Base-by-base conservation (phyloP, 2,329 filamentous ascomycete genomes). In the Coniochaeta hoffmannii region DNA sequence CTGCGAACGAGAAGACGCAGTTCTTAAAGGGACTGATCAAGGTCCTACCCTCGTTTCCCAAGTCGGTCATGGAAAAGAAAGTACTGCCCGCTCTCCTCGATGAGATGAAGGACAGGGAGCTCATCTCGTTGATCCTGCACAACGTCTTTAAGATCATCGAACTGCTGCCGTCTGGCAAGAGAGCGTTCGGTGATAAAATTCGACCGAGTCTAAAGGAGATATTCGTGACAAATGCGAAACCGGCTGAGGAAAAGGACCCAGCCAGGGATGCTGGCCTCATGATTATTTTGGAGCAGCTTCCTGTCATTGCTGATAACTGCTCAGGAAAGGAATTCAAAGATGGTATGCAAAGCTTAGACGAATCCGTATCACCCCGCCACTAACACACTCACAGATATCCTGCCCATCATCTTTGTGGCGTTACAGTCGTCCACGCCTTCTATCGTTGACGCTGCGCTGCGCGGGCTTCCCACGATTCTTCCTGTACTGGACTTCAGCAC, bases 311-410 rank as follows among this genome's bases (percentile, higher is more conserved):
- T 3, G 83, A 85, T 11, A 96, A 95, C 62, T 94, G 88, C 61
- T 86, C 87, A 1, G 91, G 91, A 3, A 94, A 92, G 64, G 91
- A 97, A 60, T 97, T 97, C 68, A 96, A 96, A 72, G 93, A 97
- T 62, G 87, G 88, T 90, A 69, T 64, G 83, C 46, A 1, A 24
- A 31, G 22, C 2, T n/a, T 11, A 52, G 7, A 7, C 31, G 34
- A 7, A 28, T 46, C 4, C 46, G 38, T 9, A 15, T 46, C 1
- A 11, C 15, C n/a, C n/a, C 49, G 32, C 9, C 10, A 19, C 24
- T 51, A 51, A 51, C 30, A 5, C 10, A 24, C 4, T 10, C 60
- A 67, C 60, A 91, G 91, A 97, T 63, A 89, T 97, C 36, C 73
- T 97, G 2, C 94, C 94, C 1, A 86, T 99, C 41, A 81, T 97